Percentiles rank a stretch among this genome's conserved stretches.
phyloP scores from a whole-genome alignment of 495 filamentous ascomycete species.

The Chaetomium tenue region DNA sequence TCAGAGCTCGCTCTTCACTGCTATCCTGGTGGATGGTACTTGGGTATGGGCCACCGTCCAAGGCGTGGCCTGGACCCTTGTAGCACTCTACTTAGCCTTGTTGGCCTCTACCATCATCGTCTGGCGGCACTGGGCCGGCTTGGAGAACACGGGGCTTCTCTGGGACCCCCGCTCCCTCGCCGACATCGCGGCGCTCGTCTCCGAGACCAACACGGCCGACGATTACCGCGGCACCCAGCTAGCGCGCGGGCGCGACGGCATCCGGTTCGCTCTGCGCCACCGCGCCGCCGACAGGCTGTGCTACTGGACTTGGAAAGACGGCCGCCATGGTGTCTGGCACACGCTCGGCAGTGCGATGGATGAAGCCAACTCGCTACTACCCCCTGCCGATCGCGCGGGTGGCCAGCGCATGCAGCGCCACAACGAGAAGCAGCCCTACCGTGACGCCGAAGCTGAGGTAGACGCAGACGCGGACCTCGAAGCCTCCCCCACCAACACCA shows the following conservation, averaged over 20 bases:
- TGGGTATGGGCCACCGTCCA: constrained; percentile 81
- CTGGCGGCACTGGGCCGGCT: constrained; percentile 49
- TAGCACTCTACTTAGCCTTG: constrained; percentile 68
- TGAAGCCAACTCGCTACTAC: constrained; percentile 29
- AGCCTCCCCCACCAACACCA: constrained; percentile 40
- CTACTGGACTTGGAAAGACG: constrained; percentile 71
- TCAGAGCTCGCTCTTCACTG: constrained; percentile 49
- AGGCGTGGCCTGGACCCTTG: constrained; percentile 72
- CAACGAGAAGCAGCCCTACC: constrained; percentile 37
- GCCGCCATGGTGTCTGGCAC: constrained; percentile 43
- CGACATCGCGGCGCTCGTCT: constrained; percentile 71
- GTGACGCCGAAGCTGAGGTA: constrained; percentile 24
- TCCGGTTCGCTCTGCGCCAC: constrained; percentile 47
- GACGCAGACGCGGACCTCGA: constrained; percentile 27
- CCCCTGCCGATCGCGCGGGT: constrained; percentile 30
- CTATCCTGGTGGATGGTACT: constrained; percentile 40
- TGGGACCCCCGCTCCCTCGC: constrained; percentile 84
- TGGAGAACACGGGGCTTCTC: constrained; percentile 66
- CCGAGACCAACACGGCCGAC: constrained; percentile 71
- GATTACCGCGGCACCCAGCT: constrained; percentile 60
- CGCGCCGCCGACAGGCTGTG: constrained; percentile 65
- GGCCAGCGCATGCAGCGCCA: constrained; percentile 40
- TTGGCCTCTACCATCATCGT: constrained; percentile 55
- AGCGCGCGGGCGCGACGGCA: constrained; percentile 54
- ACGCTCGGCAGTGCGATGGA: constrained; percentile 42